Base-by-base conservation (phyloP, 2,329 filamentous ascomycete species). In the Annulohypoxylon truncatum region DNA sequence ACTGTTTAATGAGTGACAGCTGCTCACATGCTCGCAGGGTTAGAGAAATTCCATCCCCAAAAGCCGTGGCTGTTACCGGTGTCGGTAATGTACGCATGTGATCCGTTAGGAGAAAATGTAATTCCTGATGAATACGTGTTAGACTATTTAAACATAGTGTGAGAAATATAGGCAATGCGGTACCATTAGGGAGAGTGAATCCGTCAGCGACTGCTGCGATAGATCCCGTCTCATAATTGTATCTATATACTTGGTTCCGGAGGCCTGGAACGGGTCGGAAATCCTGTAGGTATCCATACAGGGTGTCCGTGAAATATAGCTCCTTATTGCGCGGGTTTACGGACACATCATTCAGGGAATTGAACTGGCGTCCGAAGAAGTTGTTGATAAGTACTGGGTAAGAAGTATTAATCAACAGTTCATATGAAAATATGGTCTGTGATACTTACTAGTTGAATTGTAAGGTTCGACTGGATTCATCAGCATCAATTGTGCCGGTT, bases 221-320 rank as follows among this genome's bases (percentile, higher is more conserved):
- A 0, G 84, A 82, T 0, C 84, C 84, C 0, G 83, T 87, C 0
- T 66, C 70, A 0, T 82, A 81, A 46, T 86, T 82, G 47, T 84
- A 83, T 1, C 86, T 82, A 73, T 90, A 90, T 0, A 89, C 85
- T 71, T 90, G 87, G 61, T 84, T 85, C 3, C 80, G 84, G 9
- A 89, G 73, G 0, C 82, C 82, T 0, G 87, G 87, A 4, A 74
- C 68, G 0, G 84, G 84, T 0, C 87, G 81, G 70, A 90, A 89
- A 22, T 85, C 80, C 71, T 90, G 87, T 42, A 85, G 79, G 64
- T 81, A 85, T 2, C 76, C 88, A 68, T 90, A 90, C 6, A 83
- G 80, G 0, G 85, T 84, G 62, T 90, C 88, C 1, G 87, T 90
- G 71, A 90, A 90, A 79, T 88, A 90, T n/a, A 90, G 77, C 24